Base-by-base conservation (phyloP, 495 filamentous ascomycete genomes). In the Rusavskia elegans region DNA sequence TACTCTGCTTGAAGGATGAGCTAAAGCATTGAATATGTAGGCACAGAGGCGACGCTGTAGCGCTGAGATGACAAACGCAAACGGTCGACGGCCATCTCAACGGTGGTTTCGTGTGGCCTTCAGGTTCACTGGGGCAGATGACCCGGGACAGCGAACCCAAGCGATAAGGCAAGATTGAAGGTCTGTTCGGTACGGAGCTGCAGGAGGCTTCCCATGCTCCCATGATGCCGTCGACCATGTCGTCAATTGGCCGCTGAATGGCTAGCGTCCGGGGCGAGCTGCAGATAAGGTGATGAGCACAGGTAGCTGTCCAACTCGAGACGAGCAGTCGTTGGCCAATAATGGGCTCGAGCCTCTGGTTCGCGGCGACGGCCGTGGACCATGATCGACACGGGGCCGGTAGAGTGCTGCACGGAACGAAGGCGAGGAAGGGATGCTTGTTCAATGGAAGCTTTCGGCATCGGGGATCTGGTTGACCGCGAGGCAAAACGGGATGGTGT, bases 211-310 rank as follows among this genome's bases (percentile, higher is more conserved):
- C 23, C 48, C 30, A 19, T 37, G 23, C 45, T 48, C 45, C 19
- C 42, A 29, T 14, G 39, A 9, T 23, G 11, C 37, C 21, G 44
- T 46, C 44, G 30, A 35, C 23, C 32, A 37, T 51, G 49, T 8
- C 41, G 49, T 45, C 30, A 51, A 48, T 46, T 48, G 49, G 50
- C n/a, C 51, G 44, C 30, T 32, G 40, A 10, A 29, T 16, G 49
- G 36, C 25, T 52, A 48, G 49, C 16, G 48, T 51, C 5, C 35
- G 53, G 36, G 19, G 25, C 5, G 38, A 16, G 38, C 48, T 57
- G 55, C 55, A 57, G 55, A 57, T 57, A 57, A 57, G 55, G 45
- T 53, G 55, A 29, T 46, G 44, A 46, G 20, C 44, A 46, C 44
- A 19, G 44, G 44, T 46, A 29, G 17, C 23, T 46, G 44, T 46